Percentiles rank a stretch among this genome's conserved stretches.
phyloP scores from a whole-genome alignment of 73 alveolate genomes.

The Paramecium octaurelia region DNA sequence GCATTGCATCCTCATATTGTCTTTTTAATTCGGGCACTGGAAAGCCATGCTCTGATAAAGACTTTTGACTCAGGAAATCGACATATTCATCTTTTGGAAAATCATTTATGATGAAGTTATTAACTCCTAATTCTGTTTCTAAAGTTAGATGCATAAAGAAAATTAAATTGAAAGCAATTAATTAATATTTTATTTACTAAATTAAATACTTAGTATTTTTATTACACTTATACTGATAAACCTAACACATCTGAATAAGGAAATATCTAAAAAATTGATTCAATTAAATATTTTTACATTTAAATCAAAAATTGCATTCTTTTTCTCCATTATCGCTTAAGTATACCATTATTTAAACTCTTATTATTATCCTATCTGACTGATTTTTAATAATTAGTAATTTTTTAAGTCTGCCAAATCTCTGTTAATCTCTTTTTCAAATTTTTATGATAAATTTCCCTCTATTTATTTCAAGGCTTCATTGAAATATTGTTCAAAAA shows the following conservation, averaged over 20 bases:
- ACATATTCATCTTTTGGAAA: background rate
- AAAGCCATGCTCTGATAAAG: slow-evolving; percentile 22
- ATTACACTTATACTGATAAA: background rate
- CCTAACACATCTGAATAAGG: background rate
- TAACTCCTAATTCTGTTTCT: slow-evolving; percentile 21
- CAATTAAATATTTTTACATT: background rate
- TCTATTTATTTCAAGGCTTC: no score
- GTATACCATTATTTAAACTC: no score
- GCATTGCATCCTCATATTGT: background rate
- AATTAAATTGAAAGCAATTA: background rate
- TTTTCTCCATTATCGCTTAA: background rate
- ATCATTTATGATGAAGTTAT: slow-evolving; percentile 9
- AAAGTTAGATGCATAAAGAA: background rate
- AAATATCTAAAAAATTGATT: background rate
- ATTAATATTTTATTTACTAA: background rate
- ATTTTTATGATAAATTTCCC: no score
- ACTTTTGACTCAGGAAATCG: slow-evolving; percentile 21
- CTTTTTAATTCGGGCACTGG: background rate
- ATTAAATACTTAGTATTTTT: background rate
- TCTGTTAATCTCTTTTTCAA: no score
- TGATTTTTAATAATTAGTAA: no score
- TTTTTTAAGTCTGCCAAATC: no score
- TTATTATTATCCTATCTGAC: no score
- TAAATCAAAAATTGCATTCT: background rate
- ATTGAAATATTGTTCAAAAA: no score